Evolutionary conservation across 2,329 filamentous ascomycete genomes (phyloP).

Genomic region (Penicillium sp.): DNA sequence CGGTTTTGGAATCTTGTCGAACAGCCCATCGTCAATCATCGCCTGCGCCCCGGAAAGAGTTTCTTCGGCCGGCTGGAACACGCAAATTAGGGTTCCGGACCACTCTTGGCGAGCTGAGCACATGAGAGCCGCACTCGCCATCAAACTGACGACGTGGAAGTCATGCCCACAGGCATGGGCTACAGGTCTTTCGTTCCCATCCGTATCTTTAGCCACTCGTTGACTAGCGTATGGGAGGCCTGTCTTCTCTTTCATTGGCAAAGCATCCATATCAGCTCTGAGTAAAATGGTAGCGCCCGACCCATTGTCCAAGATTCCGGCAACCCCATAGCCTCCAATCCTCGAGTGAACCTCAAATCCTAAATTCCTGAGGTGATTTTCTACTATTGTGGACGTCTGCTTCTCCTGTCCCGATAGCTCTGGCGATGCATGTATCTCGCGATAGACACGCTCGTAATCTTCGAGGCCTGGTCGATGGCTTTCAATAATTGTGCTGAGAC

Average conservation of each 20-base stretch:
- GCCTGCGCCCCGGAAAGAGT: constrained; percentile 57
- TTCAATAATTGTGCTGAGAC: not conserved
- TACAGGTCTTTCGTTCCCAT: constrained; percentile 54
- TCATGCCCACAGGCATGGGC: constrained; percentile 73
- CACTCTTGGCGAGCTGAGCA: constrained; percentile 46
- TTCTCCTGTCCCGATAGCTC: constrained; percentile 58
- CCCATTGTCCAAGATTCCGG: constrained; percentile 58
- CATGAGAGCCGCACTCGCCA: constrained; percentile 57
- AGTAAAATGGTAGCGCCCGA: constrained; percentile 56
- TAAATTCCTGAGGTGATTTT: constrained; percentile 38
- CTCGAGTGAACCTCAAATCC: constrained; percentile 48
- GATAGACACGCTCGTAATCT: constrained; percentile 54
- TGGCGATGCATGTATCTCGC: constrained; percentile 55
- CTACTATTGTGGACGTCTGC: constrained; percentile 51
- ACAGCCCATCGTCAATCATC: constrained; percentile 60
- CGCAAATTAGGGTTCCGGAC: constrained; percentile 59
- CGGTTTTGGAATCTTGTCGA: constrained; percentile 54
- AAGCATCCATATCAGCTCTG: constrained; percentile 63
- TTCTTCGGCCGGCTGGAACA: constrained; percentile 68
- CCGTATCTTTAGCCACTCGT: constrained; percentile 42
- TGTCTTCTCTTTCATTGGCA: constrained; percentile 59
- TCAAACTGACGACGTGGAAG: constrained; percentile 61
- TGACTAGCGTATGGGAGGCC: constrained; percentile 57
- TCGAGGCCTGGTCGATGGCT: not conserved
- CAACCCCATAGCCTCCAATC: constrained; percentile 63